Evolutionary conservation across 1,284 basidiomycete species (phyloP), one percentile per base, ranked within the genome.

Genomic region (Cutaneotrichosporon sp.): DNA sequence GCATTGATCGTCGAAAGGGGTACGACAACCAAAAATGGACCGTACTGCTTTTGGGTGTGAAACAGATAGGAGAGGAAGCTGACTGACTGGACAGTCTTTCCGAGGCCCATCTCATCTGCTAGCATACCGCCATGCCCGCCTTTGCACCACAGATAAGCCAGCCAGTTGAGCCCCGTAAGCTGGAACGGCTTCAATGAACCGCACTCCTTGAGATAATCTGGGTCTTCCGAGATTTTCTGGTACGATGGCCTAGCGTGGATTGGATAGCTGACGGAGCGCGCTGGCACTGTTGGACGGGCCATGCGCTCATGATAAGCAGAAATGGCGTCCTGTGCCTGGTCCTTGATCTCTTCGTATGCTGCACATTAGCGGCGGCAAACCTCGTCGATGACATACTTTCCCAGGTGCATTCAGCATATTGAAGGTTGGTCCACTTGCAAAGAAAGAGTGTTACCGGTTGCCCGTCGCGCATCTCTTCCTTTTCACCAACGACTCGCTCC

Each of bases 101-200:
- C 96, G 17, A 98, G 85, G 73, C 96, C 96, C 96, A 98, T 99
- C 81, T 99, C 96, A 69, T 99, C 96, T 1, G 96, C 96, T 26
- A 99, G 79, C 62, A 99, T 97, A 18, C 52, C 59, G 30, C 96
- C 96, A 68, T 97, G 97, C 65, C 96, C 88, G 20, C 89, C 89
- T 64, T 91, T 85, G 66, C 83, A 86, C 94, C 94, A 98, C 8
- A 94, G 79, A 73, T 96, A 98, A 1, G 90, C 89, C 20, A 99
- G 81, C 96, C 96, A 99, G 73, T 98, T 98, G 60, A 99, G 80
- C 33, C 96, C 96, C 1, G 91, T 97, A 51, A 98, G 80, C 77
- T 99, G 96, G 80, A 98, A 99, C 63, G 97, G 94, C 76, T 98
- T 98, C 60, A 99, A 80, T 55, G 85, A 79, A 10, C 91, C 91